Conservation (phyloP, 768 basidiomycete species). For the Strobilomyces echinocephalus region DNA sequence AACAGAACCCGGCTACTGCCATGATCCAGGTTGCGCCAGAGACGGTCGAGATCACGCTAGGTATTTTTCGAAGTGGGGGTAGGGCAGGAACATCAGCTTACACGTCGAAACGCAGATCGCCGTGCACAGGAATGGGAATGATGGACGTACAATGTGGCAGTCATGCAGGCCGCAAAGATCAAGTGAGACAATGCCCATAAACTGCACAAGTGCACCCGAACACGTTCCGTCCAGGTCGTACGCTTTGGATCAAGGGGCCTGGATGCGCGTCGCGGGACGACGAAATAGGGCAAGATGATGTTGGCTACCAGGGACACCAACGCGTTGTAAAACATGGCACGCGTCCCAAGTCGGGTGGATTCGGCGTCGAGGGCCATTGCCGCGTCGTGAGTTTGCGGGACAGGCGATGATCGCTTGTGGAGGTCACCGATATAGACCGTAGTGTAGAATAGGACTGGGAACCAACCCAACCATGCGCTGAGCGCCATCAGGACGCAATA, state of each 20-base stretch:
- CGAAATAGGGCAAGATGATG: slow-evolving; percentile 66
- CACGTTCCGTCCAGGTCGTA: slow-evolving; percentile 33
- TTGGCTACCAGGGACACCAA: slow-evolving; percentile 64
- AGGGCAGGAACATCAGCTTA: slow-evolving; percentile 10
- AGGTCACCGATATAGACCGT: slow-evolving; percentile 86
- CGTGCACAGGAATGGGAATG: not conserved
- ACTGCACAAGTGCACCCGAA: slow-evolving; percentile 59
- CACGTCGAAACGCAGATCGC: not conserved
- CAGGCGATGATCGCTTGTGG: slow-evolving; percentile 50
- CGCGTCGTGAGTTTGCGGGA: slow-evolving; percentile 27
- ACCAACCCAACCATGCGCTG: slow-evolving; percentile 88
- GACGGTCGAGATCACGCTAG: slow-evolving; percentile 69
- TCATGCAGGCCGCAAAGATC: slow-evolving; percentile 73
- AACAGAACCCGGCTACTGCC: slow-evolving; percentile 80
- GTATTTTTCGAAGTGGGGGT: slow-evolving; percentile 4
- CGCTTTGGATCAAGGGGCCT: slow-evolving; percentile 17
- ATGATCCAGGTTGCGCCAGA: slow-evolving; percentile 70
- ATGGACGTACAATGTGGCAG: slow-evolving; percentile 70
- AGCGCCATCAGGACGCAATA: slow-evolving; percentile 1
- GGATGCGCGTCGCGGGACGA: slow-evolving; percentile 24
- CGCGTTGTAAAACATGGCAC: slow-evolving; percentile 77
- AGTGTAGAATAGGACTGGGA: slow-evolving; percentile 85
- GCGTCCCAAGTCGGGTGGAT: slow-evolving; percentile 77
- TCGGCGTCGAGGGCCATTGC: slow-evolving; percentile 49
- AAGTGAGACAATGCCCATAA: slow-evolving; percentile 79